Conservation (phyloP, 192 early-diverging fungal species). For the Podila epicladia region DNA sequence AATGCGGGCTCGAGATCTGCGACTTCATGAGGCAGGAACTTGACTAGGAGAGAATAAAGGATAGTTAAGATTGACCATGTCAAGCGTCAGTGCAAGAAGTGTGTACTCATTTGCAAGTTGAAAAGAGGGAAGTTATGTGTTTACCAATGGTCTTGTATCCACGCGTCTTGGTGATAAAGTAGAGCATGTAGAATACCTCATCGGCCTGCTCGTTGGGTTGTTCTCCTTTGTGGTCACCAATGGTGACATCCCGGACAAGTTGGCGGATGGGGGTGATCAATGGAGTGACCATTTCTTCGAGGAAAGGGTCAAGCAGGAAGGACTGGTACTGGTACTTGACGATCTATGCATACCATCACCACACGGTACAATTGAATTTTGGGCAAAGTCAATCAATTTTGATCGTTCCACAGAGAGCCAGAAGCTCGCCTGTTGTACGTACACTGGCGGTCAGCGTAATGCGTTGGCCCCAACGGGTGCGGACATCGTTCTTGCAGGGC, state of each 20-base stretch:
- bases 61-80: background rate
- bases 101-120: no score
- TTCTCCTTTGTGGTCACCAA: conserved; percentile 32
- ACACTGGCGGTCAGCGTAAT: conserved; percentile 13
- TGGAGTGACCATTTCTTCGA: conserved; percentile 73
- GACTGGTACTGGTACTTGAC: conserved; percentile 80
- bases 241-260: conserved; percentile 20
- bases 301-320: conserved; percentile 77
- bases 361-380: background rate
- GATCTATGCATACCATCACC: conserved; percentile 41
- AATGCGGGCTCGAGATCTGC: conserved; percentile 90
- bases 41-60: conserved; percentile 57
- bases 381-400: background rate
- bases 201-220: conserved; percentile 22
- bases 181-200: conserved; percentile 65
- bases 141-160: conserved; percentile 90
- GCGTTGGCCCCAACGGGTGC: conserved; percentile 14
- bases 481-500: conserved; percentile 10
- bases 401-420: no score
- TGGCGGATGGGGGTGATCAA: conserved; percentile 64
- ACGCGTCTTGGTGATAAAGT: conserved; percentile 85
- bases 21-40: conserved; percentile 92
- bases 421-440: background rate
- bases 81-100: background rate
- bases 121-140: background rate